Evolutionary conservation across 371 early-diverging fungal genomes (phyloP).

Genomic region (Mortierella sp.): DNA sequence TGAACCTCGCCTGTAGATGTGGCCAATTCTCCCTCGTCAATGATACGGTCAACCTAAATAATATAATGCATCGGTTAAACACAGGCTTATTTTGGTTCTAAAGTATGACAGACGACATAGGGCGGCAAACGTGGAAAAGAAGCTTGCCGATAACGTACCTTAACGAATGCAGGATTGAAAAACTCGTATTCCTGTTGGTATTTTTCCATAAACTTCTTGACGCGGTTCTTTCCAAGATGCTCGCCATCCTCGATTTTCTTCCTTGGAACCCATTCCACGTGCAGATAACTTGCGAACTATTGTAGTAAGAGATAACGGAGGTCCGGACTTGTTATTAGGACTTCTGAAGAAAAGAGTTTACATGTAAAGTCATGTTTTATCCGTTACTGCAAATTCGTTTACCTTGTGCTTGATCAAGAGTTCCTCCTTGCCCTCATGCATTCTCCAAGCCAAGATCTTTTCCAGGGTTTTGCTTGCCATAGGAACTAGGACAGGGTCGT

Average conservation of each 20-base stretch:
- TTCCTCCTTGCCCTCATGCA: conserved; percentile 61
- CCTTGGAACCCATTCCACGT: conserved; percentile 87
- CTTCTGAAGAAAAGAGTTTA: background rate
- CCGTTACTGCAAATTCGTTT: background rate
- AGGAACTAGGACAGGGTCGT: conserved; percentile 77
- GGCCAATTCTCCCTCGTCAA: conserved; percentile 86
- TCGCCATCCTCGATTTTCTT: conserved; percentile 73
- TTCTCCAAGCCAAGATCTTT: conserved; percentile 73
- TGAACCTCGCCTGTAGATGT: conserved; percentile 67
- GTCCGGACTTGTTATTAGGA: background rate
- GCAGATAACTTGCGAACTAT: conserved; percentile 78
- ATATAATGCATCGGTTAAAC: background rate
- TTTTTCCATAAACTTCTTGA: conserved; percentile 83
- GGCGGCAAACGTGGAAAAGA: background rate
- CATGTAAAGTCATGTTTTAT: too few species aligned
- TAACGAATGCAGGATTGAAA: conserved; percentile 66
- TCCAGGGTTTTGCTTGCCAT: conserved; percentile 81
- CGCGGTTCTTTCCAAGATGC: conserved; percentile 81
- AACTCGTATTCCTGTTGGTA: conserved; percentile 68
- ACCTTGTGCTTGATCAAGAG: conserved; percentile 84
- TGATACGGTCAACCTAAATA: conserved; percentile 79
- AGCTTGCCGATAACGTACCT: conserved; percentile 31
- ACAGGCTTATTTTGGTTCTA: background rate
- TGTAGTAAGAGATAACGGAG: background rate
- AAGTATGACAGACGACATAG: background rate